These are phyloP conservation scores for Oryza rufipogon DNA, from an alignment of 176 grass and related monocot genomes.

Conservation along the genomic window DNA sequence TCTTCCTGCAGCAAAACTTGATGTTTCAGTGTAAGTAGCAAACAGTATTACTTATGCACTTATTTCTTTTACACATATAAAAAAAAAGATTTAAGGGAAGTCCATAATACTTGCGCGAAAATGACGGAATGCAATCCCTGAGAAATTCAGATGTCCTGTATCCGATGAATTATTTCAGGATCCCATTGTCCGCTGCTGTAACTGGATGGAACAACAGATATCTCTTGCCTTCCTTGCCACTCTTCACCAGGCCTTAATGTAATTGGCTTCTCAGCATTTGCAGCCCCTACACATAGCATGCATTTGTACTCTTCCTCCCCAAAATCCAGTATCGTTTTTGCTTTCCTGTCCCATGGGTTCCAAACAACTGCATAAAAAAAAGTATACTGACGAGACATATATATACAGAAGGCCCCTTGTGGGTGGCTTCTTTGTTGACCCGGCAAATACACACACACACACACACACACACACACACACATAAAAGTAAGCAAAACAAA, in stretches of 20 bases:
- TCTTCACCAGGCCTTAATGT: constrained; percentile 72
- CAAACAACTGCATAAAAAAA: constrained; percentile 59
- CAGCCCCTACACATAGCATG: constrained; percentile 74
- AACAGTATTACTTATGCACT: neutral
- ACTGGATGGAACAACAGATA: constrained; percentile 75
- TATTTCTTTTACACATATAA: neutral
- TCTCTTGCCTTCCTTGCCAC: constrained; percentile 70
- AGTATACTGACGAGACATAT: neutral
- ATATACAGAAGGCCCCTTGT: too few relatives aligned
- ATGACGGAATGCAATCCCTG: neutral
- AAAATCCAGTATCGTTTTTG: constrained; percentile 71
- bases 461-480: too few relatives aligned
- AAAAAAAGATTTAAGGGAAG: neutral
- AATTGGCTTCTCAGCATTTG: constrained; percentile 65
- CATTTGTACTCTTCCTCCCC: constrained; percentile 66
- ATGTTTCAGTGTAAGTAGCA: too few relatives aligned
- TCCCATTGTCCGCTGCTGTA: constrained; percentile 68
- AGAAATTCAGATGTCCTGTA: constrained; percentile 33
- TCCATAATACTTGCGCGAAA: constrained; percentile 9
- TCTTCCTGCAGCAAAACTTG: constrained; percentile 29
- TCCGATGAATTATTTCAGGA: constrained; percentile 44
- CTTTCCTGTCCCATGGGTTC: constrained; percentile 86
- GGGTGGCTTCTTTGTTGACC: too few relatives aligned
- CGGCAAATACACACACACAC: too few relatives aligned
- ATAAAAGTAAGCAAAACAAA: constrained; percentile 15